Evolutionary conservation across 2,329 filamentous ascomycete species (phyloP), one percentile per base, ranked within the genome.

Genomic region (Colletotrichum plurivorum): DNA sequence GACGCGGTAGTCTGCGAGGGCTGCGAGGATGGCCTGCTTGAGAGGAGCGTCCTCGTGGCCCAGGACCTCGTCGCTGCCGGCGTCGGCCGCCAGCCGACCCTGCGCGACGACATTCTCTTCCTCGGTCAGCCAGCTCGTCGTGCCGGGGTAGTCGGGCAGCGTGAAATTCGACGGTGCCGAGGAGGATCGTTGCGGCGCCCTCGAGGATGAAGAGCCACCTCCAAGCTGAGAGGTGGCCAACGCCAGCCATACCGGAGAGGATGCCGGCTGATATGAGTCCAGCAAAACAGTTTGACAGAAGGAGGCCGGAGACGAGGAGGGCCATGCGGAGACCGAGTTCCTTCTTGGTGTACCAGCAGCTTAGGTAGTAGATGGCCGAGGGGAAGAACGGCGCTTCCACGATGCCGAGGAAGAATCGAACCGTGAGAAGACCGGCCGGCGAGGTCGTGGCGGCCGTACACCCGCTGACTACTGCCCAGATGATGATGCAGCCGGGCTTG

Each of bases 171-270:
- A 69, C 13, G 12, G 71, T 48, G 5, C 88, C 90, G 46, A 86
- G 79, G 36, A 83, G 1, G 6, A 87, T 76, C 7, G 84, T 87
- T 18, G 82, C 73, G n/a, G 86, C 63, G 31, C 87, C 86, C 76
- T 92, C 90, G 4, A 93, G 81, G 65, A 94, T 92, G 77, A 95
- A 95, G 62, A 95, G 94, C 92, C 92, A 94, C 1, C 88, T 84
- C 93, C 93, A 95, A 1, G 91, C 92, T 54, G 79, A 76, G 10
- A 88, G 85, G 31, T 79, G 76, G 4, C 27, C 43, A 9, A 80
- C 73, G 3, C 86, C 85, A 2, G 83, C 75, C 84, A 91, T 88
- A 73, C 88, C 85, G 41, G 87, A 84, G 61, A 80, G 72, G 3
- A 91, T 86, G 18, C 84, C 89, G 39, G 85, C 85, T 2, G 89